Base-by-base conservation (phyloP, 1,139 yeast genomes). In the Cylindricascospora bacillispora region DNA sequence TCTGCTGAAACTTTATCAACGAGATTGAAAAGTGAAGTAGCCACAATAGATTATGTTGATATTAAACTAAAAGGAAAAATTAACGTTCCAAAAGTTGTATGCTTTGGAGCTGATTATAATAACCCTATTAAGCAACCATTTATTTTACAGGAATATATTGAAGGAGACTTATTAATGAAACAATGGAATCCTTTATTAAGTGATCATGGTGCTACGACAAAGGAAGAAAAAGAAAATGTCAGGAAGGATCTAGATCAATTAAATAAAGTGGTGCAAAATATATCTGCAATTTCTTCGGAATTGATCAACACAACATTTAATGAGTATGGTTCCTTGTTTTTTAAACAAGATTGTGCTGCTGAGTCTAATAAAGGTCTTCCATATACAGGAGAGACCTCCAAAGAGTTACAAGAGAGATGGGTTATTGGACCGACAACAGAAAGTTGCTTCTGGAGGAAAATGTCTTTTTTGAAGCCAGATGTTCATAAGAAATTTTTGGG, bases 401-500 rank as follows among this genome's bases (percentile, higher is more conserved):
- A 63, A 16, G 56, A 54, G 18, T 59, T 80, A 32, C 60, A 62
- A 29, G 68, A 70, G 39, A 71, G 93, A 60, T 86, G 93, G 92
- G 70, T 79, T 52, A 74, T 89, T 42, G 97, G 98, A 2, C 92
- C 93, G n/a, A 70, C 83, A 24, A 74, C 73, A 23, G 95, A 86
- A 56, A 67, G 78, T 40, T 66, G 72, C 11, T 81, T 76, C 52
- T 76, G 85, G 67, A 79, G 77, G 53, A 69, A 72, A 43, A 76
- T 75, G 45, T 57, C 57, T 41, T 62, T 56, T 37, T 58, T 72
- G 52, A 57, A 63, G 13, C 56, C 73, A 42, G 63, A 65, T 52
- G 55, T 60, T 36, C 35, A 36, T 15, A 32, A 30, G 26, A 39
- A 40, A 24, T 59, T 53, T 34, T 59, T 63, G 37, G 97, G 97